These are phyloP conservation scores for Puccinia polysora DNA, from an alignment of 1,284 basidiomycete genomes.

Conservation along the genomic window DNA sequence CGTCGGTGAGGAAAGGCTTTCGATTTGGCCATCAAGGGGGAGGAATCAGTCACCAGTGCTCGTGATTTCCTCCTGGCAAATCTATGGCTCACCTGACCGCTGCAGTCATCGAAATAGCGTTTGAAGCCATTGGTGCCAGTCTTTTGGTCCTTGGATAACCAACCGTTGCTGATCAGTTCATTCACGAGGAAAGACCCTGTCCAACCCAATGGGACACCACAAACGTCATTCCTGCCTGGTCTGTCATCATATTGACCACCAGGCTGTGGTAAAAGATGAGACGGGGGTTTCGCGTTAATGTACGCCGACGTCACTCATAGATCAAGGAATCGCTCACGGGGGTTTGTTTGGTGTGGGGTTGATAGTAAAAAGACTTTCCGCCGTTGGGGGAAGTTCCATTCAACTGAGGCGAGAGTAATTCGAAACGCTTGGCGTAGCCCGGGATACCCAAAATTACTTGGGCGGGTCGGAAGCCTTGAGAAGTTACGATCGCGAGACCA, in stretches of 20 bases:
- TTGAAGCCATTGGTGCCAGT: conserved; percentile 28
- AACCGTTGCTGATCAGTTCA: conserved; percentile 22
- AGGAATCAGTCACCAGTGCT: too few relatives aligned
- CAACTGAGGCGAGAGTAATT: conserved; percentile 1
- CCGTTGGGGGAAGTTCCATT: not conserved
- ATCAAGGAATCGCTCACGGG: conserved; percentile 3
- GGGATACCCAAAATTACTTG: conserved; percentile 35
- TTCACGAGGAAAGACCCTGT: conserved; percentile 18
- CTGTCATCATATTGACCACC: conserved; percentile 36
- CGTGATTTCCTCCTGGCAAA: too few relatives aligned
- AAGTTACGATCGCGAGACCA: not conserved
- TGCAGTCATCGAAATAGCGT: conserved; percentile 37
- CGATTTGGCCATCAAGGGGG: too few relatives aligned
- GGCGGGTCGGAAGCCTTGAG: conserved; percentile 29
- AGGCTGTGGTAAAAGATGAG: not conserved
- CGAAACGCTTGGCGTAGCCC: conserved; percentile 32
- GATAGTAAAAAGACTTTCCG: conserved; percentile 9
- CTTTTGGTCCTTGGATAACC: conserved; percentile 29
- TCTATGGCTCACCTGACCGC: conserved; percentile 36
- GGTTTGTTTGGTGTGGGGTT: conserved; percentile 27
- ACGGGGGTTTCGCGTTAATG: not conserved
- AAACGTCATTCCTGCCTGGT: conserved; percentile 23
- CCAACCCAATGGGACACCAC: conserved; percentile 20
- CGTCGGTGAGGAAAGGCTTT: too few relatives aligned
- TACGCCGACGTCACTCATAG: too few relatives aligned